Percentiles rank a stretch among this genome's conserved stretches.
Evolutionary conservation across 2,329 filamentous ascomycete genomes (phyloP).

Genomic region (Hypoxylon sp.): DNA sequence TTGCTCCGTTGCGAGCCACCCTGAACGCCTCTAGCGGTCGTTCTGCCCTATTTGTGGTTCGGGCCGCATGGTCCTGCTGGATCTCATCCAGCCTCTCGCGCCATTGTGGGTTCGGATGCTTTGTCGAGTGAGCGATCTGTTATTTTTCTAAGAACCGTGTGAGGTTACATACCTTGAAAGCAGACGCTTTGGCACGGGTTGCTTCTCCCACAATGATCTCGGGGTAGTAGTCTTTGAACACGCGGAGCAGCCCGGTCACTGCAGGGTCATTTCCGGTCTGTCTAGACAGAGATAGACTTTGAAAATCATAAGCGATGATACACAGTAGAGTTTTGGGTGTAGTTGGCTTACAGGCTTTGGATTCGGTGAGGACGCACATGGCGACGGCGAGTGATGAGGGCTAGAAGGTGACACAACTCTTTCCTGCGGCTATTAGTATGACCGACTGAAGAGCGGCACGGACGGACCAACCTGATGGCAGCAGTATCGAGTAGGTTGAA

Average conservation of each 20-base stretch:
- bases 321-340: background rate
- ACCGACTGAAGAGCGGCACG: background rate
- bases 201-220: conserved; percentile 82
- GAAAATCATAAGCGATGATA: conserved; percentile 22
- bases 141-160: background rate
- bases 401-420: conserved; percentile 78
- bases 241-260: conserved; percentile 75
- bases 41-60: conserved; percentile 52
- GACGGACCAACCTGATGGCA: conserved; percentile 65
- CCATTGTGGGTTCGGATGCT: conserved; percentile 83
- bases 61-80: conserved; percentile 64
- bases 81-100: conserved; percentile 71
- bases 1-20: conserved; percentile 62
- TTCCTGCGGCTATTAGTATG: conserved; percentile 51
- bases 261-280: conserved; percentile 76
- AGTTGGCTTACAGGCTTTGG: conserved; percentile 68
- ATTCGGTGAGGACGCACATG: conserved; percentile 87
- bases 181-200: conserved; percentile 65
- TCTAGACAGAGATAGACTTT: conserved; percentile 64
- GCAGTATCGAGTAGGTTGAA: conserved; percentile 86
- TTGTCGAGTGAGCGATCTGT: conserved; percentile 39
- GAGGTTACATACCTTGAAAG: conserved; percentile 61
- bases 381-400: conserved; percentile 78
- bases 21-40: conserved; percentile 65
- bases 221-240: conserved; percentile 92